Conservation (phyloP, 352 stramenopile genomes). For the Phytophthora fragariaefolia region DNA sequence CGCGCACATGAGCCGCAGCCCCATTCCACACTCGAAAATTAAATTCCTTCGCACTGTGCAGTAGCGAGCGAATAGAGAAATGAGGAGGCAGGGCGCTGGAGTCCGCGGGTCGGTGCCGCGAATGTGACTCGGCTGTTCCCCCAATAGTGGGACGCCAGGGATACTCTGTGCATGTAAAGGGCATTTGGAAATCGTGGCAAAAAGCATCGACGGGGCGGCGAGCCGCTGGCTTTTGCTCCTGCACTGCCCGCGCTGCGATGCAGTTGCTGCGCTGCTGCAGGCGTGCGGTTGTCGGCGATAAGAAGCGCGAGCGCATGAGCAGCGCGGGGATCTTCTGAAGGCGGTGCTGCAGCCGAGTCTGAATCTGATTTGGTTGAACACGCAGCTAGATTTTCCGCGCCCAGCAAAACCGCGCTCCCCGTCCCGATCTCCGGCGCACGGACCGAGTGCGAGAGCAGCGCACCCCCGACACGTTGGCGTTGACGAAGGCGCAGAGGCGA, state of each 20-base stretch:
- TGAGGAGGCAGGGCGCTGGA: neutral
- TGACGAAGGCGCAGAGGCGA: slow-evolving; percentile 1
- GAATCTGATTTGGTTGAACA: slow-evolving; percentile 16
- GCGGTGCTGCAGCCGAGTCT: neutral
- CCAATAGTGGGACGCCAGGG: too few species aligned
- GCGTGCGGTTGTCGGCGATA: too few species aligned
- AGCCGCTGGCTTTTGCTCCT: neutral
- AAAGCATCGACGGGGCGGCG: neutral
- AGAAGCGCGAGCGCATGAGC: neutral
- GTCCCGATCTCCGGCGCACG: neutral
- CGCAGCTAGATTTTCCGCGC: slow-evolving; percentile 8
- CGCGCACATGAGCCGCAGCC: slow-evolving; percentile 24
- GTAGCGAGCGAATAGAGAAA: neutral
- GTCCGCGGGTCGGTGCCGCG: neutral
- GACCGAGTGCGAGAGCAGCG: too few species aligned
- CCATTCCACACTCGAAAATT: slow-evolving; percentile 11
- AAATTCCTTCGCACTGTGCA: neutral
- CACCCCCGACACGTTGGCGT: neutral
- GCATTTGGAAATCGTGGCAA: too few species aligned
- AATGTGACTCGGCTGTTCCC: neutral
- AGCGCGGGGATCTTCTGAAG: neutral
- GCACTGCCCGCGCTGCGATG: too few species aligned
- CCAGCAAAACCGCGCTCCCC: neutral
- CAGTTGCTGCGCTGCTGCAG: too few species aligned
- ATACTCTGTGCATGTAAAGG: too few species aligned